These are phyloP conservation scores for Penstemon barbatus DNA, from an alignment of 257 asterid species.

Conservation along the genomic window DNA sequence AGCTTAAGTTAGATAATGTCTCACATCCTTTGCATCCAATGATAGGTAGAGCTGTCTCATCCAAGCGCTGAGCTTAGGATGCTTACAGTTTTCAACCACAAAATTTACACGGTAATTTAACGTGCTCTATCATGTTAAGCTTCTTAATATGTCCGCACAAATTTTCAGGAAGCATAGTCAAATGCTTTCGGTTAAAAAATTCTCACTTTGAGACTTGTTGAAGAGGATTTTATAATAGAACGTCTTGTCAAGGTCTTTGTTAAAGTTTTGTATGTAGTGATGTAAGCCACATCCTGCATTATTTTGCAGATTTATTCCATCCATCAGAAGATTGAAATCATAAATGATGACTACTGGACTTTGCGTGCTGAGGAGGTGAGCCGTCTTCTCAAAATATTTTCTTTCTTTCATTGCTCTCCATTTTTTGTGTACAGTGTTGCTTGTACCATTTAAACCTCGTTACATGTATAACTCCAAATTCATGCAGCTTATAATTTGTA, in stretches of 20 bases:
- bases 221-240: no score
- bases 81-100: constrained; percentile 64
- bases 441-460: background rate
- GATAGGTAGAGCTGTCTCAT: constrained; percentile 59
- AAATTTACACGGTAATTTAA: constrained; percentile 54
- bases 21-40: no score
- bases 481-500: constrained; percentile 15
- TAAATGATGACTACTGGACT: constrained; percentile 40
- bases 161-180: no score
- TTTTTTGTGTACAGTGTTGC: background rate
- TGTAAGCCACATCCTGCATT: background rate
- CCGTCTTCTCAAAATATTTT: constrained; percentile 24
- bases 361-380: constrained; percentile 51
- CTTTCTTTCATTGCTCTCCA: constrained; percentile 7
- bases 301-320: constrained; percentile 40
- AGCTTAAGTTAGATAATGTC: no score
- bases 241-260: no score
- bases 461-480: background rate
- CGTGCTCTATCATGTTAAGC: no score
- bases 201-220: background rate
- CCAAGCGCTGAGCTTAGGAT: constrained; percentile 63
- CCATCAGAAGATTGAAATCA: constrained; percentile 40
- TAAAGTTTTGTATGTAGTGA: background rate
- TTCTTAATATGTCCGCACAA: no score
- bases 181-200: background rate